Conservation (phyloP, 139 green algal genomes). For the Picochlorum costavermella region DNA sequence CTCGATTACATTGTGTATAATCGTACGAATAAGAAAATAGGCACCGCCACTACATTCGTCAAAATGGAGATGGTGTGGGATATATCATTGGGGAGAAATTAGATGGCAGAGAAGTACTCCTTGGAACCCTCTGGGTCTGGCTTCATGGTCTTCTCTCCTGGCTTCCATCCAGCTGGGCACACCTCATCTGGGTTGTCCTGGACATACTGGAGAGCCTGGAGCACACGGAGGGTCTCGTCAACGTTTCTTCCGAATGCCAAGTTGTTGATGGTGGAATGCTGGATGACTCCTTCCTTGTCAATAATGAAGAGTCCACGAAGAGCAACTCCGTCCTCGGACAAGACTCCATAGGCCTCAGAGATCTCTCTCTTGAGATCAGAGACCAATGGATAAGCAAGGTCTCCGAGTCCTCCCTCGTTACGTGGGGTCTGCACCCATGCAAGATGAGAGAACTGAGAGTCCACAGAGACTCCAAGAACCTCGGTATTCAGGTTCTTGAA, state of each 20-base stretch:
- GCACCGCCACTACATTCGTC: neutral
- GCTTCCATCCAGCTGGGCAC: slow-evolving; percentile 97
- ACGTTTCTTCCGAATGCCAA: slow-evolving; percentile 91
- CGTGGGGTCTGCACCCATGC: slow-evolving; percentile 93
- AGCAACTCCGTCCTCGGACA: slow-evolving; percentile 75
- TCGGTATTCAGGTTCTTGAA: slow-evolving; percentile 85
- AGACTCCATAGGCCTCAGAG: slow-evolving; percentile 73
- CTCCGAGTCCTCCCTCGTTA: slow-evolving; percentile 82
- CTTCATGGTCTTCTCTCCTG: slow-evolving; percentile 77
- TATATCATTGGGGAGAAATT: slow-evolving; percentile 4
- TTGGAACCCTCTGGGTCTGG: slow-evolving; percentile 64
- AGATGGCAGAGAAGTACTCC: slow-evolving; percentile 76
- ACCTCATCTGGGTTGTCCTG: slow-evolving; percentile 83
- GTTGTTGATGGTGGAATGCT: slow-evolving; percentile 99
- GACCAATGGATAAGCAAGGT: slow-evolving; percentile 94
- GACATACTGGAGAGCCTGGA: slow-evolving; percentile 95
- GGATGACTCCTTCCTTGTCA: slow-evolving; percentile 89
- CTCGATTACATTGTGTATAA: no score
- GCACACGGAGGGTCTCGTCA: slow-evolving; percentile 89
- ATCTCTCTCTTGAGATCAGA: slow-evolving; percentile 94
- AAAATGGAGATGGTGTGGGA: neutral
- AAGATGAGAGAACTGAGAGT: slow-evolving; percentile 96
- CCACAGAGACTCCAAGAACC: slow-evolving; percentile 78
- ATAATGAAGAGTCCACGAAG: slow-evolving; percentile 94
- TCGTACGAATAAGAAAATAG: neutral